phyloP scores from a whole-genome alignment of 1,284 basidiomycete species.

The Pseudozyma sp. region DNA sequence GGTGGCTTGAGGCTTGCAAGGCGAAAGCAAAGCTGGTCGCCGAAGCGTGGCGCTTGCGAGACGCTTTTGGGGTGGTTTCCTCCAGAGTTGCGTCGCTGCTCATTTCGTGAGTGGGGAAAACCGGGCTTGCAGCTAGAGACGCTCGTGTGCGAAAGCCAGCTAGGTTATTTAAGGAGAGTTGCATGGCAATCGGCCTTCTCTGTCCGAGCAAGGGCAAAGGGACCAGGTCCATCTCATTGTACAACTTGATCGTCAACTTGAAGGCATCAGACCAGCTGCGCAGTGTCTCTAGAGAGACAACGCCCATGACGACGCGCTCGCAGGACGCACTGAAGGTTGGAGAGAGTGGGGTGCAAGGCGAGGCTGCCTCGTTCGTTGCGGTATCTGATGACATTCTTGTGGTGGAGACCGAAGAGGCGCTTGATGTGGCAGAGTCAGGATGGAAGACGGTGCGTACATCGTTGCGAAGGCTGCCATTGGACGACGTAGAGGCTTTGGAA shows the following conservation, averaged over 20 bases:
- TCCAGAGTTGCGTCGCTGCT: neutral
- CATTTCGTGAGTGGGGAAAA: conserved; percentile 1
- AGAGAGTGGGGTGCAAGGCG: conserved; percentile 15
- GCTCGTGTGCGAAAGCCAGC: conserved; percentile 31
- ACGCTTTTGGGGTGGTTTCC: conserved; percentile 18
- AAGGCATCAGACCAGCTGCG: conserved; percentile 30
- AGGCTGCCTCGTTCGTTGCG: conserved; percentile 16
- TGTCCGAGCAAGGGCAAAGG: neutral
- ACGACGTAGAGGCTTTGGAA: conserved; percentile 15
- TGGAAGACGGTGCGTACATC: neutral
- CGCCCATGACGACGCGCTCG: conserved; percentile 11
- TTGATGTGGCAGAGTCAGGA: conserved; percentile 6
- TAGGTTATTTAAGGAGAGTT: conserved; percentile 17
- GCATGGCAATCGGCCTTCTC: conserved; percentile 2
- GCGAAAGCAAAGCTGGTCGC: conserved; percentile 14
- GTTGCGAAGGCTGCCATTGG: conserved; percentile 3
- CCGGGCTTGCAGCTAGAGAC: neutral
- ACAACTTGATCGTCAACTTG: conserved; percentile 23
- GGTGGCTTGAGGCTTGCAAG: neutral
- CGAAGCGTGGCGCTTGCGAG: conserved; percentile 19
- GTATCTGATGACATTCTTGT: conserved; percentile 8
- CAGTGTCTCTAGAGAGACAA: neutral
- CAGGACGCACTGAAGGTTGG: conserved; percentile 4
- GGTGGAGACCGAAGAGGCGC: conserved; percentile 6
- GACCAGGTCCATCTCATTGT: neutral